Evolutionary conservation across 345 rosid species (phyloP), one percentile per base, ranked within the genome.

Genomic region (Raphanus sativus): DNA sequence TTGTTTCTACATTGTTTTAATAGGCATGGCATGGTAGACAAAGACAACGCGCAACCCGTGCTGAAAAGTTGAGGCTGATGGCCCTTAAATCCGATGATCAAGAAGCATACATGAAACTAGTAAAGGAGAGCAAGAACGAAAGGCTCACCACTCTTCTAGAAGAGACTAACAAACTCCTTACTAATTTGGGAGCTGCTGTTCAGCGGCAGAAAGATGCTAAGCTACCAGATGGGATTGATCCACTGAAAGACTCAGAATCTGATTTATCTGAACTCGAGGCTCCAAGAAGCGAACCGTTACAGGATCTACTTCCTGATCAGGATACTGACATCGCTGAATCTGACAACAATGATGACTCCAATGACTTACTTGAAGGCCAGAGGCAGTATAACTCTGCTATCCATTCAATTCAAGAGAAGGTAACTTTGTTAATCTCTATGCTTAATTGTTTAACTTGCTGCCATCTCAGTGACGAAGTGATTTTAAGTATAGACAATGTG

Each of bases 21-120:
- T 82, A 95, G 99, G 93, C 93, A 8, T 96, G 99, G 99, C 99
- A 96, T 90, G 98, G 97, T 80, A 90, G 92, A 83, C 99, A 96
- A 87, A 87, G 98, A 81, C 99, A 96, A 66, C 98, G 99, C 69
- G 96, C 96, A 30, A 92, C 97, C 30, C 88, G 99, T 59, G 98
- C 98, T 70, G 99, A 96, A 86, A 96, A 93, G 81, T 77, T 96
- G 82, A 91, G 99, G 81, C 83, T 96, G 80, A 93, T 89, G 84
- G 99, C 99, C 66, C 85, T 96, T 80, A 96, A 93, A 86, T 89
- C 97, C 58, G 99, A 93, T 84, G 97, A 96, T 78, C 97, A 96
- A 83, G 99, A 91, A 85, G 96, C 96, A 76, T 96, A 96, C 80
- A 90, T 92, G 96, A 87, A 88, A 86, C 77, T 96, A 72, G 99